Percentiles rank a stretch among this genome's conserved stretches.
These are phyloP conservation scores for Mucor sp. DNA, from an alignment of 371 early-diverging fungal genomes.

Conservation along the genomic window DNA sequence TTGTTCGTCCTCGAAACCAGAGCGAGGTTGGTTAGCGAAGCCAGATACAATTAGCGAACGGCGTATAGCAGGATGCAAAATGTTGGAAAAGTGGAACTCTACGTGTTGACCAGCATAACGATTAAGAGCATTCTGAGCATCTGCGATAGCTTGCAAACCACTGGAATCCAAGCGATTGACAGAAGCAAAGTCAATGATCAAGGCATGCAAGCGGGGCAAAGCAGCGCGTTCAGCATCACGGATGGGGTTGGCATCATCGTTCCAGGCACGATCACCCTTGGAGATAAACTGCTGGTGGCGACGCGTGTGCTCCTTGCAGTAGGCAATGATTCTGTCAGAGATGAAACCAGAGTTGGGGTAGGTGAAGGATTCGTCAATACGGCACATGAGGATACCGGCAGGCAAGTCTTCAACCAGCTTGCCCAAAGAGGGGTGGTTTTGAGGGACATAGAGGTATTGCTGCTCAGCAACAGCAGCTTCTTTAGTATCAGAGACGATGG, in stretches of 20 bases:
- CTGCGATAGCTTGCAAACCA: conserved; percentile 65
- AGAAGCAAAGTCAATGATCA: conserved; percentile 67
- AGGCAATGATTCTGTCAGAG: conserved; percentile 48
- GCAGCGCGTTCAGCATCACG: conserved; percentile 26
- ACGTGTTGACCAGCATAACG: conserved; percentile 59
- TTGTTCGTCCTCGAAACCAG: background rate
- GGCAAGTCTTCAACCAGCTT: conserved; percentile 46
- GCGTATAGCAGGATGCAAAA: conserved; percentile 41
- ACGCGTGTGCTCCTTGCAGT: conserved; percentile 40
- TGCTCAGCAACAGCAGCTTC: conserved; percentile 12
- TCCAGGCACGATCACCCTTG: conserved; percentile 57
- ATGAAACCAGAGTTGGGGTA: conserved; percentile 71
- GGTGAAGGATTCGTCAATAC: conserved; percentile 65
- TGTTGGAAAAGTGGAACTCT: conserved; percentile 55
- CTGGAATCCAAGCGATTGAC: conserved; percentile 69
- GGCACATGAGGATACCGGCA: conserved; percentile 61
- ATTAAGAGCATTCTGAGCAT: conserved; percentile 52
- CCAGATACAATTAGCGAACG: conserved; percentile 44
- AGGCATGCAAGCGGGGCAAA: conserved; percentile 55
- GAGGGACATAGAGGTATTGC: conserved; percentile 44
- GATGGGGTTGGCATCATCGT: conserved; percentile 40
- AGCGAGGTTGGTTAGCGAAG: conserved; percentile 39
- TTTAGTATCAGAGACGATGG: conserved; percentile 1
- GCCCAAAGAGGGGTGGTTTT: conserved; percentile 43
- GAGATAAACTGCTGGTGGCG: conserved; percentile 18